phyloP scores from a whole-genome alignment of 1,284 basidiomycete genomes.

The Pseudozyma thailandica region DNA sequence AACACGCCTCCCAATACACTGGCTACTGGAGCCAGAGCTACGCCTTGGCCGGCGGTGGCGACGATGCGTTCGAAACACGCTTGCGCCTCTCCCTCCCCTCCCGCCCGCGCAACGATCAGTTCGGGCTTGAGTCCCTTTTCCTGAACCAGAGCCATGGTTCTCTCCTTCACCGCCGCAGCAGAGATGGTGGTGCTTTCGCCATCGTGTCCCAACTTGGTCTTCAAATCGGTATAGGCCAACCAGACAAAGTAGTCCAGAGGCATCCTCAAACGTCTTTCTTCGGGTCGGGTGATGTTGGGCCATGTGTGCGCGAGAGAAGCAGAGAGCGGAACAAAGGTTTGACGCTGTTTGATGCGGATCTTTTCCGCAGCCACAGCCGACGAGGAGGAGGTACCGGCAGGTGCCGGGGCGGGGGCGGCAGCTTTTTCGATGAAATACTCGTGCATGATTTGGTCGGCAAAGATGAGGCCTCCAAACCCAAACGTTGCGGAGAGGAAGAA shows the following conservation, averaged over 20 bases:
- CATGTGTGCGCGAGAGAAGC: slow-evolving; percentile 73
- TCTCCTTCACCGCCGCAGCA: slow-evolving; percentile 8
- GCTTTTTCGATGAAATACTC: slow-evolving; percentile 81
- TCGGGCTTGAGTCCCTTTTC: slow-evolving; percentile 33
- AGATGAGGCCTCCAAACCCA: slow-evolving; percentile 92
- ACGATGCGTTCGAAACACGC: slow-evolving; percentile 16
- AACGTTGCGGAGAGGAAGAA: slow-evolving; percentile 90
- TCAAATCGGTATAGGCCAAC: slow-evolving; percentile 25
- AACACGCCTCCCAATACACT: slow-evolving; percentile 93
- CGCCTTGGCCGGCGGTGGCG: slow-evolving; percentile 73
- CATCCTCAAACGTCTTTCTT: slow-evolving; percentile 15
- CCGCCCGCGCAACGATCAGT: slow-evolving; percentile 5
- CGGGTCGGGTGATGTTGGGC: slow-evolving; percentile 71
- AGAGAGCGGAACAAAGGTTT: slow-evolving; percentile 76
- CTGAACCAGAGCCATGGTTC: slow-evolving; percentile 15
- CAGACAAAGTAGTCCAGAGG: slow-evolving; percentile 40
- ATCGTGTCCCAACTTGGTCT: not conserved
- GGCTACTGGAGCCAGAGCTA: slow-evolving; percentile 80
- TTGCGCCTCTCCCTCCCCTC: slow-evolving; percentile 9
- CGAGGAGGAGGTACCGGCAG: not conserved
- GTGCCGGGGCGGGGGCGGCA: not conserved
- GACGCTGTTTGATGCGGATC: slow-evolving; percentile 75
- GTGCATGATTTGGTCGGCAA: slow-evolving; percentile 87
- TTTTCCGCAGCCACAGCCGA: slow-evolving; percentile 29
- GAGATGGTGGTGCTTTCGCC: not conserved